Conservation (phyloP, 2,329 filamentous ascomycete species). For the Trichoderma citrinoviride region DNA sequence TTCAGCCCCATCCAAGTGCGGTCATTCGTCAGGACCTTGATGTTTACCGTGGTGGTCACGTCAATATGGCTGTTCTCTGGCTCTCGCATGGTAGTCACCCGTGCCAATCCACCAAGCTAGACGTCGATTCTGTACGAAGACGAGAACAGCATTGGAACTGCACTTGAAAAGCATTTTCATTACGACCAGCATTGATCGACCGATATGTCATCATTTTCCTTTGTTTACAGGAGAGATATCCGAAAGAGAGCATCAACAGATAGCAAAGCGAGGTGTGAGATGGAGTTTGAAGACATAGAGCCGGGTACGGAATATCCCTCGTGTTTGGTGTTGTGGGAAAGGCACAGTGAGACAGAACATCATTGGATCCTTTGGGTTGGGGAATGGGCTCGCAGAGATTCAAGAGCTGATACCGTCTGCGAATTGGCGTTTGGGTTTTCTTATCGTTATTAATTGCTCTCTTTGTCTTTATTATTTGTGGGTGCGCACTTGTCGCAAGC, state of each 20-base stretch:
- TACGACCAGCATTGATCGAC: too few species aligned
- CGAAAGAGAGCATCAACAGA: not conserved
- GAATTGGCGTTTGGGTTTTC: slow-evolving; percentile 16
- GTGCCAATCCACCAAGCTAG: slow-evolving; percentile 24
- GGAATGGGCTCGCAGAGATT: slow-evolving; percentile 41
- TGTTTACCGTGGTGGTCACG: slow-evolving; percentile 44
- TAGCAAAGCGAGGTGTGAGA: not conserved
- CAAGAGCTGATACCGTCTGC: slow-evolving; percentile 58
- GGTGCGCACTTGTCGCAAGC: not conserved
- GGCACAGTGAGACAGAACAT: not conserved
- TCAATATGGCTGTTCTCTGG: slow-evolving; percentile 45
- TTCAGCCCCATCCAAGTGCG: slow-evolving; percentile 31
- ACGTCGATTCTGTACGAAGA: not conserved
- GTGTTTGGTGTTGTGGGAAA: slow-evolving; percentile 19
- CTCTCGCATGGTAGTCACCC: slow-evolving; percentile 29
- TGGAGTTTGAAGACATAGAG: not conserved
- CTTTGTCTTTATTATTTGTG: not conserved
- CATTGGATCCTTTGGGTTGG: slow-evolving; percentile 27
- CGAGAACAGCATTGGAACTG: not conserved
- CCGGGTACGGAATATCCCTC: not conserved
- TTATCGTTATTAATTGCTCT: not conserved
- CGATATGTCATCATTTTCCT: not conserved
- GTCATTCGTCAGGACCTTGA: slow-evolving; percentile 43
- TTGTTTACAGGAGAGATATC: not conserved
- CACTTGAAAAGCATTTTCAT: not conserved